Conservation (phyloP, 2,329 filamentous ascomycete species). For the Tolypocladium nubicola region DNA sequence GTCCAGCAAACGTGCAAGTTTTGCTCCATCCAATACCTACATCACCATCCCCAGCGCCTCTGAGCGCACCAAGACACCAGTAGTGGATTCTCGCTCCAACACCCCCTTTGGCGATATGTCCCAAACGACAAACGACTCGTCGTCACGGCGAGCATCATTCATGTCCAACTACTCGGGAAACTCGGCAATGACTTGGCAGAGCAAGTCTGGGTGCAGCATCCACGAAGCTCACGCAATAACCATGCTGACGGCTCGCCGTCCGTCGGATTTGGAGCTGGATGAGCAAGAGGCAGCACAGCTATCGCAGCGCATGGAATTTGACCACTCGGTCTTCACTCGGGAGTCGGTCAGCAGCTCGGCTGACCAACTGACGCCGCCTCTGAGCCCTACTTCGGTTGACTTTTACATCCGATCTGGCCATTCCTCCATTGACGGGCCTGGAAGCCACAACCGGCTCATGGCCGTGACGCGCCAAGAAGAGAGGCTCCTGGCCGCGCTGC, state of each 20-base stretch:
- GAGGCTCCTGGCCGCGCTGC: conserved; percentile 45
- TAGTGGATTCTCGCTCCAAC: conserved; percentile 11
- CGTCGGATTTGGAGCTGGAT: conserved; percentile 12
- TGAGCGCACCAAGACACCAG: conserved; percentile 1
- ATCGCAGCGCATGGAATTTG: not conserved
- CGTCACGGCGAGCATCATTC: conserved; percentile 18
- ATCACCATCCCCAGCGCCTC: conserved; percentile 25
- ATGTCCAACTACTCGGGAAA: conserved; percentile 27
- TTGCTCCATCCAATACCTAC: conserved; percentile 29
- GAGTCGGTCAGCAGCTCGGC: conserved; percentile 15
- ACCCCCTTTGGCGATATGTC: conserved; percentile 13
- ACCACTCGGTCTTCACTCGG: not conserved
- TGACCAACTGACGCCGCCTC: conserved; percentile 36
- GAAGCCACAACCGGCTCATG: conserved; percentile 35
- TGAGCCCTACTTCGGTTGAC: conserved; percentile 42
- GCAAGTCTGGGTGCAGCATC: conserved; percentile 17
- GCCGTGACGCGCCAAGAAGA: conserved; percentile 48
- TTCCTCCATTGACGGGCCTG: conserved; percentile 23
- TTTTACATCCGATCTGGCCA: conserved; percentile 31
- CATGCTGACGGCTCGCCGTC: conserved; percentile 20
- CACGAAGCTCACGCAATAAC: conserved; percentile 30
- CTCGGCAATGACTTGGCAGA: conserved; percentile 21
- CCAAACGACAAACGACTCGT: conserved; percentile 12
- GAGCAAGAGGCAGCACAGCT: conserved; percentile 4
- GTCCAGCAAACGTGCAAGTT: conserved; percentile 28